A percentile compares a stretch with the other conserved stretches of the same genome.
Evolutionary conservation across 352 stramenopile genomes (phyloP).

Genomic region (Ophiocytium majus): DNA sequence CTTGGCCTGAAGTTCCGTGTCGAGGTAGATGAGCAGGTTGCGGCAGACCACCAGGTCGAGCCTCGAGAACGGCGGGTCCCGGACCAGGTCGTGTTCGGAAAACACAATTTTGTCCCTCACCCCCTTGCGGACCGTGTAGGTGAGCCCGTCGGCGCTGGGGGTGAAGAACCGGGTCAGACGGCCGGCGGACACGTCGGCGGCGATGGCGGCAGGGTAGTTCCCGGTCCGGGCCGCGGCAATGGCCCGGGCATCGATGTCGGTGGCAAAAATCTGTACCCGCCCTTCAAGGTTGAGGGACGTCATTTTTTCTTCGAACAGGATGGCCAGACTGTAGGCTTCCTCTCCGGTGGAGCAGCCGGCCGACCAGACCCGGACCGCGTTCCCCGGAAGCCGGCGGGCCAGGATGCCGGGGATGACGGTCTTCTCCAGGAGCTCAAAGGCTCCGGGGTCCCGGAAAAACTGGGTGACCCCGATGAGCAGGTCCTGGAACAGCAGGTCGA

Average conservation of each 20-base stretch:
- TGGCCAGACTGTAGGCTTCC: not conserved
- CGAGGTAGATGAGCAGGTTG: not conserved
- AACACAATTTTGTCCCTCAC: not conserved
- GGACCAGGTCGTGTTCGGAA: not conserved
- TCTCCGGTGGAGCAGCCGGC: not conserved
- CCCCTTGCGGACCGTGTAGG: not conserved
- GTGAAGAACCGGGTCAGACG: slow-evolving; percentile 3
- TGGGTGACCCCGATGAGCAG: not conserved
- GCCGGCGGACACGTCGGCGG: not conserved
- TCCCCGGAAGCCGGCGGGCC: not conserved
- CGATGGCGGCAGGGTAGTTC: not conserved
- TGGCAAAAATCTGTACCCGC: slow-evolving; percentile 6
- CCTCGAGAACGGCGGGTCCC: not conserved
- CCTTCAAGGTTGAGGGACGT: not conserved
- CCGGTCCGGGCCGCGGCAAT: not conserved
- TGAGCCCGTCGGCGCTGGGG: too few species aligned
- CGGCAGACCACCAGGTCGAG: not conserved
- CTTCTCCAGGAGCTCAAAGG: not conserved
- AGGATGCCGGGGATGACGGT: not conserved
- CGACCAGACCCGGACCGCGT: not conserved
- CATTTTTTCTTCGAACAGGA: not conserved
- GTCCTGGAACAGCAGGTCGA: not conserved
- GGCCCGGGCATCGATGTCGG: not conserved
- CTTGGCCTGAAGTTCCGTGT: not conserved
- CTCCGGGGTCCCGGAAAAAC: not conserved